A percentile compares a stretch with the other conserved stretches of the same genome.
phyloP scores from a whole-genome alignment of 805 yeast genomes.

The Saturnispora mendoncae region DNA sequence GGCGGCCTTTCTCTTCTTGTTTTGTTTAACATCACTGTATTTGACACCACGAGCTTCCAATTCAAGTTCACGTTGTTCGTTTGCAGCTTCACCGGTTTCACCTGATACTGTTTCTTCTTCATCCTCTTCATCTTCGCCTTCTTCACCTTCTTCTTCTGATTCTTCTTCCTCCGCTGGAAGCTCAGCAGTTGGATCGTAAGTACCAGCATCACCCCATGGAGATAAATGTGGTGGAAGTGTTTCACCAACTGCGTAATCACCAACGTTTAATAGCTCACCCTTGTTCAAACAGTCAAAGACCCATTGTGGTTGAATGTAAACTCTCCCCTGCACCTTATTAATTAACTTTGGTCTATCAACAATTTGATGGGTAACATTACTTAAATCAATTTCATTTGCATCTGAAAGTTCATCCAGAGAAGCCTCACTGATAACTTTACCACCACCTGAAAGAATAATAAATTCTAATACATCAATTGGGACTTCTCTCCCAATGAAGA shows the following conservation, averaged over 20 bases:
- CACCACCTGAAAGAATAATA: conserved; percentile 79
- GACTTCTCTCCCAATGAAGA: conserved; percentile 91
- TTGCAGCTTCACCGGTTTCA: conserved; percentile 45
- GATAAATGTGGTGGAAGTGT: conserved; percentile 92
- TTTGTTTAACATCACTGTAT: conserved; percentile 45
- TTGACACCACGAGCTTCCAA: conserved; percentile 83
- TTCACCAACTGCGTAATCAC: conserved; percentile 88
- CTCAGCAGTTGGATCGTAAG: conserved; percentile 71
- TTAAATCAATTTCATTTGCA: conserved; percentile 46
- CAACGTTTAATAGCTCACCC: conserved; percentile 63
- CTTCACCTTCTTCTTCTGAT: conserved; percentile 37
- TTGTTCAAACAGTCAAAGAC: conserved; percentile 85
- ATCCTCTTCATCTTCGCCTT: conserved; percentile 41
- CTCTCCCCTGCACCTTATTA: conserved; percentile 79
- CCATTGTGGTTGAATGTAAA: conserved; percentile 98
- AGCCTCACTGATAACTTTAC: conserved; percentile 75
- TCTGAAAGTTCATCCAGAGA: conserved; percentile 64
- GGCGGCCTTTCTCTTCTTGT: conserved; percentile 25
- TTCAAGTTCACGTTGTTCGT: conserved; percentile 75
- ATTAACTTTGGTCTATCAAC: conserved; percentile 82
- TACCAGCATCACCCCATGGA: conserved; percentile 97
- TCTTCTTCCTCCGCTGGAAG: conserved; percentile 33
- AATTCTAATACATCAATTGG: conserved; percentile 87
- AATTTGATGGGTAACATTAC: conserved; percentile 82
- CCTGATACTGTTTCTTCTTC: conserved; percentile 51